Conservation (phyloP, 176 grass and related monocot genomes). For the Puya raimondii region DNA sequence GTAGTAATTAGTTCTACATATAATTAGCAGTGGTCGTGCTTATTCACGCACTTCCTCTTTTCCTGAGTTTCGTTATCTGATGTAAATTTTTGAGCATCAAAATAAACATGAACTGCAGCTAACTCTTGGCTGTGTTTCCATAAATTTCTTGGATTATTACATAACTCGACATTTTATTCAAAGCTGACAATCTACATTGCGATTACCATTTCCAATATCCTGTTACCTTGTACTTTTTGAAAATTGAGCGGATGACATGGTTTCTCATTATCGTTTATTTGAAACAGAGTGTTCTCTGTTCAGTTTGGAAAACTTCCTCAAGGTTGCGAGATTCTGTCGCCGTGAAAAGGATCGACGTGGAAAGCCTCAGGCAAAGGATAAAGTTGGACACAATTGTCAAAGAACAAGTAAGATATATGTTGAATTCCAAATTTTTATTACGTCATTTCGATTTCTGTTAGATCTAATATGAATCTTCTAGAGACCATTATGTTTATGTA, state of each 20-base stretch:
- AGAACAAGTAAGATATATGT: conserved; percentile 52
- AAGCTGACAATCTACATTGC: background rate
- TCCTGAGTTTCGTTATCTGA: too few species aligned
- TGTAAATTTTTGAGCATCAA: background rate
- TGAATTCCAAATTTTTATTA: background rate
- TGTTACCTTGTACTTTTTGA: background rate
- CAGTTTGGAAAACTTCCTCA: conserved; percentile 48
- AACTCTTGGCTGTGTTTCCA: background rate
- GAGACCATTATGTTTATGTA: background rate
- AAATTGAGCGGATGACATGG: conserved; percentile 15
- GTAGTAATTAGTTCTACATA: too few species aligned
- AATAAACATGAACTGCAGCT: background rate
- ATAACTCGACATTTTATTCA: too few species aligned
- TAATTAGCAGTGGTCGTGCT: too few species aligned
- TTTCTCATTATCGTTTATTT: conserved; percentile 16
- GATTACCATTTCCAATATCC: background rate
- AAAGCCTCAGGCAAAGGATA: conserved; percentile 42
- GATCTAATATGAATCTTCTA: background rate
- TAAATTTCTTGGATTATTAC: background rate
- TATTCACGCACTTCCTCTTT: too few species aligned
- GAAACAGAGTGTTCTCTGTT: conserved; percentile 57
- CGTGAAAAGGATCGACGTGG: conserved; percentile 51
- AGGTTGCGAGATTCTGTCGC: conserved; percentile 54
- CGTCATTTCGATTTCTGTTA: background rate
- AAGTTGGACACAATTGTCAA: conserved; percentile 50